Evolutionary conservation across 305 asterid species (phyloP).

Genomic region (Withania somnifera): DNA sequence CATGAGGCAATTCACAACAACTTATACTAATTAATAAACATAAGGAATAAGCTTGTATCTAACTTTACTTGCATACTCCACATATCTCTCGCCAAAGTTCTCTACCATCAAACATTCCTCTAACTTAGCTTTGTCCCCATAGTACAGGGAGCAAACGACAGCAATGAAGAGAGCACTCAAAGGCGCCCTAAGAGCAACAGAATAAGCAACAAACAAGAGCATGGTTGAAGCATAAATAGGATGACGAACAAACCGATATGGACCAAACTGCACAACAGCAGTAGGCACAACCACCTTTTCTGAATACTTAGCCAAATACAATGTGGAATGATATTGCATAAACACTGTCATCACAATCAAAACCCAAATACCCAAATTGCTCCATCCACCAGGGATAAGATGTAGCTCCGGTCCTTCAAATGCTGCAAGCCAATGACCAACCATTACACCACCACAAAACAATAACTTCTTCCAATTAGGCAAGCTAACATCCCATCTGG

Average conservation of each 20-base stretch:
- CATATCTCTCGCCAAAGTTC: slow-evolving; percentile 59
- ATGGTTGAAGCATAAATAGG: slow-evolving; percentile 89
- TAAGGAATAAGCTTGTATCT: slow-evolving; percentile 70
- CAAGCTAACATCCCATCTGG: slow-evolving; percentile 55
- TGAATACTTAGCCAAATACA: slow-evolving; percentile 84
- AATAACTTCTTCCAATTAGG: slow-evolving; percentile 62
- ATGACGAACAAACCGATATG: slow-evolving; percentile 78
- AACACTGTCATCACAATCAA: slow-evolving; percentile 43
- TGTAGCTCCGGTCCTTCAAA: slow-evolving; percentile 80
- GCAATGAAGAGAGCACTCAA: slow-evolving; percentile 37
- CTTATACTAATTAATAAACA: slow-evolving; percentile 58
- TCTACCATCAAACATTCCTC: slow-evolving; percentile 78
- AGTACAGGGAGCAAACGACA: slow-evolving; percentile 49
- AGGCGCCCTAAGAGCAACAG: slow-evolving; percentile 69
- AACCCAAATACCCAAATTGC: slow-evolving; percentile 48
- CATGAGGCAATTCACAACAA: not conserved
- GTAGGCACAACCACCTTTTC: slow-evolving; percentile 93
- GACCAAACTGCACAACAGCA: slow-evolving; percentile 87
- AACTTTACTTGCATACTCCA: slow-evolving; percentile 51
- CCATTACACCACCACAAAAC: slow-evolving; percentile 50
- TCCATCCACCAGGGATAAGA: slow-evolving; percentile 72
- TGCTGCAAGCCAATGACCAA: slow-evolving; percentile 82
- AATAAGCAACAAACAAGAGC: slow-evolving; percentile 69
- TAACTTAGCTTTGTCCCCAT: slow-evolving; percentile 57
- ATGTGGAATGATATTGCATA: slow-evolving; percentile 69